Conservation (phyloP, 2,329 filamentous ascomycete genomes). For the Arthrobotrys iridis region DNA sequence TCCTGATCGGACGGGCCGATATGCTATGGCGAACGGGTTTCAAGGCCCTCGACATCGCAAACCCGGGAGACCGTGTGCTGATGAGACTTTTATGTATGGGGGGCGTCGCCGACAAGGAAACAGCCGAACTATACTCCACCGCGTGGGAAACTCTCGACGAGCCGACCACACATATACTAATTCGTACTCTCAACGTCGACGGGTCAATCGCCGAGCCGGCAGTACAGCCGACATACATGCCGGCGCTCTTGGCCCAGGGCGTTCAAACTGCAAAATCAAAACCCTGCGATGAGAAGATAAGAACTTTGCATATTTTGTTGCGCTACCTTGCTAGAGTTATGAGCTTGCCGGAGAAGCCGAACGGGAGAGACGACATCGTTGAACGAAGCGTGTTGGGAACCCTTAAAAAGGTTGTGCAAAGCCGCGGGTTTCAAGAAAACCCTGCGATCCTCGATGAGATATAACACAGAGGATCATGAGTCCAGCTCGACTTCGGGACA, state of each 20-base stretch:
- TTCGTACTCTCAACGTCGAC: conserved; percentile 60
- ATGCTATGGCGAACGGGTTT: conserved; percentile 58
- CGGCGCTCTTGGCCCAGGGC: conserved; percentile 55
- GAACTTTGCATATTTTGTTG: not conserved
- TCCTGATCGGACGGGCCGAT: conserved; percentile 59
- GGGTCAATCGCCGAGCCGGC: conserved; percentile 60
- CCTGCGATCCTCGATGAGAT: not conserved
- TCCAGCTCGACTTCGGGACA: too few relatives aligned
- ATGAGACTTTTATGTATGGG: conserved; percentile 62
- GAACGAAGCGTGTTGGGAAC: not conserved
- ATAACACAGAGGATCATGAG: too few relatives aligned
- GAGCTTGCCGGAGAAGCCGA: not conserved
- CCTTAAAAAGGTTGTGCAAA: not conserved
- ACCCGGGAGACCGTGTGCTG: conserved; percentile 60
- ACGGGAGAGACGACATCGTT: not conserved
- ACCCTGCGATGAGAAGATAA: not conserved
- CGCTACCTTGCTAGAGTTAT: not conserved
- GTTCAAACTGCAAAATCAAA: too few relatives aligned
- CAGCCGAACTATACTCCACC: conserved; percentile 59
- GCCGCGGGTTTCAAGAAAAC: not conserved
- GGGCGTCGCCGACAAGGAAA: conserved; percentile 58
- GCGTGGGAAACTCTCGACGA: conserved; percentile 58
- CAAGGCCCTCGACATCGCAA: conserved; percentile 57
- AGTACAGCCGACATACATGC: conserved; percentile 62
- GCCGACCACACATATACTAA: conserved; percentile 56